phyloP scores from a whole-genome alignment of 345 rosid genomes.

The Ricinus communis region DNA sequence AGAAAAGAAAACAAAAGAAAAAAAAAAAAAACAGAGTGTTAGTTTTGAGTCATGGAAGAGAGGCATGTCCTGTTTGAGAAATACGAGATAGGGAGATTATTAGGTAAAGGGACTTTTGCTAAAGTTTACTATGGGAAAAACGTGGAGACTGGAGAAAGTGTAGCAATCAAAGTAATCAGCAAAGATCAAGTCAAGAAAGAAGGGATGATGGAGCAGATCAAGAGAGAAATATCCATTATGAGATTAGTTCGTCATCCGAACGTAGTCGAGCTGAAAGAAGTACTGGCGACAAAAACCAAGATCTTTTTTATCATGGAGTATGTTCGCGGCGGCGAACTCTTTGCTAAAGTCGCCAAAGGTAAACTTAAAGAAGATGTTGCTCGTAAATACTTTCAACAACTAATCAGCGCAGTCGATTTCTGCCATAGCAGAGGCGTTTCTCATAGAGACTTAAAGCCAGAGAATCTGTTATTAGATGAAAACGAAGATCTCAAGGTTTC shows the following conservation, averaged over 20 bases:
- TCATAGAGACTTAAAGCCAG: slow-evolving; percentile 34
- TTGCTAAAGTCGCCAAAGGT: slow-evolving; percentile 32
- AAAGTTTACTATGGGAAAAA: slow-evolving; percentile 32
- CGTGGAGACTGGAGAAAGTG: slow-evolving; percentile 22
- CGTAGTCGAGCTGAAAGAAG: slow-evolving; percentile 28
- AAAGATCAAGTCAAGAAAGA: slow-evolving; percentile 34
- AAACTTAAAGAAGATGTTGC: slow-evolving; percentile 26
- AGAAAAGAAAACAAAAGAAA: neutral
- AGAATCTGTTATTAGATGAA: slow-evolving; percentile 27
- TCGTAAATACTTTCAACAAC: slow-evolving; percentile 31
- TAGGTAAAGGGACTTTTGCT: slow-evolving; percentile 33
- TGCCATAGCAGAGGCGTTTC: slow-evolving; percentile 34
- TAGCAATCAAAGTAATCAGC: slow-evolving; percentile 27
- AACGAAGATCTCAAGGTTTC: slow-evolving; percentile 21
- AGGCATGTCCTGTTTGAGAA: slow-evolving; percentile 27
- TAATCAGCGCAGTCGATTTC: slow-evolving; percentile 32
- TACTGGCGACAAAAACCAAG: slow-evolving; percentile 29
- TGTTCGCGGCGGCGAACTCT: slow-evolving; percentile 34
- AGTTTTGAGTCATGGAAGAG: slow-evolving; percentile 1
- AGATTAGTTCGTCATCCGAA: slow-evolving; percentile 29
- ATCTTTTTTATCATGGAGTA: slow-evolving; percentile 33
- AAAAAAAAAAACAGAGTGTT: neutral
- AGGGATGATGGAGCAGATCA: slow-evolving; percentile 34
- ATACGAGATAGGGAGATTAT: slow-evolving; percentile 29
- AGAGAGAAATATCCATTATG: slow-evolving; percentile 32